Evolutionary conservation across 192 early-diverging fungal species (phyloP), one percentile per base, ranked within the genome.

Genomic region (Coemansia sp.): DNA sequence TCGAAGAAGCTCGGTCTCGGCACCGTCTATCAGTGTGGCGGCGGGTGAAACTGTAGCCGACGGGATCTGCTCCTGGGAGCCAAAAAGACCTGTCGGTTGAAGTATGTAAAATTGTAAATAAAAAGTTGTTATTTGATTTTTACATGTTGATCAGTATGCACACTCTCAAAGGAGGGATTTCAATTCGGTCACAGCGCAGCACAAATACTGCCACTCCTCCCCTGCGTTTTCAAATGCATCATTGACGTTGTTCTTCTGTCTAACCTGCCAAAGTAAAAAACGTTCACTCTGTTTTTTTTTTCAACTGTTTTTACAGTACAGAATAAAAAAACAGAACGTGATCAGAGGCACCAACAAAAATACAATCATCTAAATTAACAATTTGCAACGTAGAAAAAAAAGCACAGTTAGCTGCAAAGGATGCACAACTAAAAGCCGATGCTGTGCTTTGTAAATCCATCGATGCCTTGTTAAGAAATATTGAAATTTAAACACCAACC

Each of bases 1-100:
- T 14, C 60, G 60, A 3, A 61, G 42, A 42, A 42, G 58, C 58
- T 60, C 58, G 16, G 8, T 4, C 22, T 61, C 60, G 12, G 32
- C 16, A 5, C 22, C 60, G 4, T 31, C 60, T 25, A 31, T 31
- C 3, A 25, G 45, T 3, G 60, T 61, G 20, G 60, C 38, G 30
- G 28, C 42, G 7, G 60, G 60, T 29, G 60, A 61, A 3, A 61
- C 36, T 14, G 60, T 49, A 25, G 8, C 60, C 12, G 17, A 20
- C 10, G 8, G 28, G 34, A 60, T 36, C 58, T 42, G 22, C 17
- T 38, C 25, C 7, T 34, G 22, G 7, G 20, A 5, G 58, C 58
- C 38, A 60, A 18, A 60, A 20, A 60, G 58, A 28, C 51, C 29
- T 54, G 4, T 30, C 25, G 7, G 20, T 25, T 29, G 18, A 5